Base-by-base conservation (phyloP, 805 yeast genomes). In the Monosporozyma yasuniensis region DNA sequence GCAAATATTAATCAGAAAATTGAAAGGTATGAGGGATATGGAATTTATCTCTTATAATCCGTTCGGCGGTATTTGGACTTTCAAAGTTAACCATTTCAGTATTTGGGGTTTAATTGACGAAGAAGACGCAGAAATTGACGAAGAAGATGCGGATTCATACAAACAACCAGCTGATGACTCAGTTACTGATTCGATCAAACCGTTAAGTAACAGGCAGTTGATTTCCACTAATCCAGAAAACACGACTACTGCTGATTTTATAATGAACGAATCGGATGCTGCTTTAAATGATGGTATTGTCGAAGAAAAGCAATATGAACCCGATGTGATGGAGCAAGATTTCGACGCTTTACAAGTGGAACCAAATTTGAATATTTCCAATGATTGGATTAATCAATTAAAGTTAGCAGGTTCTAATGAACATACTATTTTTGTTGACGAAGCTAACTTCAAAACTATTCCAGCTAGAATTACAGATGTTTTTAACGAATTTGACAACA, bases 41-140 rank as follows among this genome's bases (percentile, higher is more conserved):
- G 81, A 82, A 53, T 88, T 85, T 61, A 72, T 90, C 12, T 83
- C 89, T 4, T 89, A 83, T 61, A 89, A 85, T 58, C 88, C 89
- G 3, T 73, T 81, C 27, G 77, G 79, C 4, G 87, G 87, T 34
- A 67, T 77, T 4, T 89, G 90, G 88, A 80, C 83, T 1, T 89
- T 87, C 67, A 78, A 74, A 57, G 96, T 90, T 8, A 81, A 84
- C 56, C 99, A 93, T 70, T 93, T 93, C 61, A 88, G 96, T 70
- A 79, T 86, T 5, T 93, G 97, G 96, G 98, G 98, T 6, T 68
- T 93, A 37, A 75, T 83, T 16, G 85, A 81, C 55, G 87, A 83
- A 23, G 80, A 75, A 21, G 80, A 75, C 39, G 81, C 72, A 12
- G 77, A 76, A 37, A 73, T 78, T 41, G 88, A 80, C 54, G 73